Evolutionary conservation across 306 rosid genomes (phyloP), one percentile per base, ranked within the genome.

Genomic region (Corylus americana): DNA sequence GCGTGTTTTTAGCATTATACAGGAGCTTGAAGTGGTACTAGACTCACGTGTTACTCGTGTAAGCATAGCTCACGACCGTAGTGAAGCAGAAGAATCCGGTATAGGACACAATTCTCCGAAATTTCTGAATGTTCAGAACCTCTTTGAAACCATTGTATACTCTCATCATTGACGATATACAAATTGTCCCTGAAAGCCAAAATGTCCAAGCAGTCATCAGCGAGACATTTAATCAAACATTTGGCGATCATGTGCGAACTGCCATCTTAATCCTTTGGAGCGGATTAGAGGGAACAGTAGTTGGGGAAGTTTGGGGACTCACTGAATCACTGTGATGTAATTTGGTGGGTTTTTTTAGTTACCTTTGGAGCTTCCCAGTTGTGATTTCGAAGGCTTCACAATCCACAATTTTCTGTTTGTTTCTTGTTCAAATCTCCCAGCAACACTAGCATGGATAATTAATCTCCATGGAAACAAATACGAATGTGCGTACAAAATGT

Each of bases 51-150:
- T 92, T 91, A 90, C 76, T 87, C 53, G 88, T 84, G 73, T 95
- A 95, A 78, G 92, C 92, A 73, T 90, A 95, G 78, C 67, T 87
- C 76, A 92, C 61, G 55, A 83, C 89, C 0, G 98, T 87, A 2
- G 77, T 80, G 78, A 92, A 95, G 90, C 89, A 85, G 86, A 82
- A 95, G 87, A 95, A 95, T 8, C 97, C 98, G 7, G 92, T 80
- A n/a, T 86, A 95, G 5, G 96, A 89, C 64, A 91, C 98, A 14
- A 88, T 37, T 84, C 98, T 89, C 54, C 97, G 92, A 53, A 91
- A 86, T 82, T 92, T 95, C 67, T 85, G 98, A 83, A 95, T 92
- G 89, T 95, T 91, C 11, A 89, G 68, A 77, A 95, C 84, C 76
- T 91, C 98, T 37, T 59, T 45, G 70, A 88, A 81, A 49, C 91